Base-by-base conservation (phyloP, 2,329 filamentous ascomycete genomes). In the Diaporthe citrichinensis region DNA sequence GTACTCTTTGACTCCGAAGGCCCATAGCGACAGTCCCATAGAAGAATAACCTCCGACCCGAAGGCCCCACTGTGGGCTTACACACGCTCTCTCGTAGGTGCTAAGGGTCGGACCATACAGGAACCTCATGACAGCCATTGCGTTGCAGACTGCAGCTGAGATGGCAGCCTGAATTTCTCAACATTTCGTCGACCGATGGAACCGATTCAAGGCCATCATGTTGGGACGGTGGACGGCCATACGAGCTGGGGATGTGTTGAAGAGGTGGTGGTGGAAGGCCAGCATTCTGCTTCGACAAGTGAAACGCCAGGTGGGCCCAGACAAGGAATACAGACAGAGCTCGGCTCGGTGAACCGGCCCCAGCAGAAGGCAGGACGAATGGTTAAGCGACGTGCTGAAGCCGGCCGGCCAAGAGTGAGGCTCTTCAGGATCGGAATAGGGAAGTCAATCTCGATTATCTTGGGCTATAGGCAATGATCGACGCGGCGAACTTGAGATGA, bases 271-370 rank as follows among this genome's bases (percentile, higher is more conserved):
- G 59, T 28, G 46, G 44, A 14, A 23, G 62, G 62, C 34, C 23
- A 17, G 25, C 61, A 53, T 36, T 12, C 31, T 41, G 65, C 49
- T 4, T 25, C 31, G 34, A 69, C 65, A 55, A 23, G 65, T 69
- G 65, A 69, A 69, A 69, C 65, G 55, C 34, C 46, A 55, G 36
- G 65, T 69, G 65, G 65, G 34, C 49, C 65, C 65, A 39, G 65
- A 23, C 65, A 28, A 55, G 31, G 28, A 67, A 67, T 31, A 36
- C 31, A 28, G 14, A 39, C 23, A 39, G 46, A 68, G 46, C 23
- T 23, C 65, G 65, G 46, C 34, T 68, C 31, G 61, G 25, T 65
- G 25, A n/a, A 34, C 23, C 39, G 62, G 25, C 41, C 17, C 34
- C 25, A 34, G 7, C 23, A 28, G 7, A 8, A 46, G n/a, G n/a